Evolutionary conservation across 331 rosid genomes (phyloP).

Genomic region (Saraca asoca): DNA sequence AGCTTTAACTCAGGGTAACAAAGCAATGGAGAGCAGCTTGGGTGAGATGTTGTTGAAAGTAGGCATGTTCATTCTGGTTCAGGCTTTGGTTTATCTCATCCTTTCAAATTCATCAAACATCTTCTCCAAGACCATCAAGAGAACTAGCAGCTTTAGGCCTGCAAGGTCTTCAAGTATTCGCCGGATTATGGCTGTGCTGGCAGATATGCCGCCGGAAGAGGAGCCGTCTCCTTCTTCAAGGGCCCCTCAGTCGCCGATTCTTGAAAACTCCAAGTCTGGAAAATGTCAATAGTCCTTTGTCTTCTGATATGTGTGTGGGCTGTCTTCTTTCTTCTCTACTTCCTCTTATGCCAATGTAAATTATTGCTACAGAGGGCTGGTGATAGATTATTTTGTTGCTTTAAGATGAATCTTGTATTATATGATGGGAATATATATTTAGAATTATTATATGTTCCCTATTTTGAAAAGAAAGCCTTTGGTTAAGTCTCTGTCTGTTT

Average conservation of each 20-base stretch:
- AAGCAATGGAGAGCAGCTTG: conserved; percentile 42
- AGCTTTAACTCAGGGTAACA: too few species aligned
- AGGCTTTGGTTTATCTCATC: conserved; percentile 60
- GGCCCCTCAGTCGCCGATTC: conserved; percentile 33
- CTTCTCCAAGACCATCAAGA: conserved; percentile 54
- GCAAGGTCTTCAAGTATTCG: conserved; percentile 62
- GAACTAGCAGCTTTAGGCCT: conserved; percentile 56
- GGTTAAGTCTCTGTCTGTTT: too few species aligned
- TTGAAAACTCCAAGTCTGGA: conserved; percentile 11
- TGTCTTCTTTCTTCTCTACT: neutral
- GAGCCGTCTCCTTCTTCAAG: conserved; percentile 57
- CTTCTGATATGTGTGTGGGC: neutral
- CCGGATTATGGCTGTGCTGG: conserved; percentile 53
- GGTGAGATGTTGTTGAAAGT: conserved; percentile 54
- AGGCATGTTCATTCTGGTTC: conserved; percentile 51
- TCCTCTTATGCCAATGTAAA: neutral
- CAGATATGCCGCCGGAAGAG: conserved; percentile 57
- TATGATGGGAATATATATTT: too few species aligned
- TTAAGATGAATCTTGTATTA: too few species aligned
- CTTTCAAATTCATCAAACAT: conserved; percentile 62
- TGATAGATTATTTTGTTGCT: too few species aligned
- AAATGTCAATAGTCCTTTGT: neutral
- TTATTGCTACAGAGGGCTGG: too few species aligned
- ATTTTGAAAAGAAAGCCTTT: too few species aligned
- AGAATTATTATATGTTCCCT: too few species aligned